phyloP scores from a whole-genome alignment of 345 rosid species.

The Gossypium anomalum region DNA sequence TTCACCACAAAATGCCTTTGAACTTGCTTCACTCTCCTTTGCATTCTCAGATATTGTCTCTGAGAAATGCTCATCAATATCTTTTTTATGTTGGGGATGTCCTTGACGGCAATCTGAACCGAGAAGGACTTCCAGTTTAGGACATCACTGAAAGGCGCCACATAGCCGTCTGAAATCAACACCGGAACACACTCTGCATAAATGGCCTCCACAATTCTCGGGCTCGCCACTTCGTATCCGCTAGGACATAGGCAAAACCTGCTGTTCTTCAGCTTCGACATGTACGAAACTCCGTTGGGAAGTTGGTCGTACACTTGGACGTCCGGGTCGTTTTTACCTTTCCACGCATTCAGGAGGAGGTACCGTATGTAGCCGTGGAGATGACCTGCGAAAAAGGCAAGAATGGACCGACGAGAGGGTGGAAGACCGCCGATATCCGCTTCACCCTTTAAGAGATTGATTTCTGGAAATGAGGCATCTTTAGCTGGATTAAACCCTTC shows the following conservation, averaged over 20 bases:
- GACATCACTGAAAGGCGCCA: constrained; percentile 69
- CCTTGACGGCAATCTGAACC: too few species aligned
- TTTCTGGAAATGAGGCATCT: constrained; percentile 72
- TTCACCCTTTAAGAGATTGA: constrained; percentile 58
- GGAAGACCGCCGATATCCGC: constrained; percentile 46
- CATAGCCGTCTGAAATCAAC: constrained; percentile 50
- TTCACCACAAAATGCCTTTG: constrained; percentile 55
- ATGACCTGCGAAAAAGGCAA: constrained; percentile 65
- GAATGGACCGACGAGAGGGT: constrained; percentile 38
- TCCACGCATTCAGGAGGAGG: constrained; percentile 53
- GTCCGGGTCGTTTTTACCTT: constrained; percentile 45
- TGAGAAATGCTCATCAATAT: too few species aligned
- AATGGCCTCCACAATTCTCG: constrained; percentile 68
- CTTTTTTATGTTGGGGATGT: too few species aligned
- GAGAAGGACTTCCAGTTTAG: constrained; percentile 58
- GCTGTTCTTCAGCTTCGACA: constrained; percentile 45
- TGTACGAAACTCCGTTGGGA: constrained; percentile 38
- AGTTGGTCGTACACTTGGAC: constrained; percentile 49
- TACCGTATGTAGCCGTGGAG: constrained; percentile 59
- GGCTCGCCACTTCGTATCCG: constrained; percentile 78
- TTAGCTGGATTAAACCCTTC: constrained; percentile 72
- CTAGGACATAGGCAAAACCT: constrained; percentile 72
- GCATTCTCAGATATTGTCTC: constrained; percentile 36
- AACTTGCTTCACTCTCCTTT: constrained; percentile 43
- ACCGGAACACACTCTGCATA: constrained; percentile 70